Evolutionary conservation across 169 alveolate genomes (phyloP), one percentile per base, ranked within the genome.

Genomic region (Miamiensis avidus): DNA sequence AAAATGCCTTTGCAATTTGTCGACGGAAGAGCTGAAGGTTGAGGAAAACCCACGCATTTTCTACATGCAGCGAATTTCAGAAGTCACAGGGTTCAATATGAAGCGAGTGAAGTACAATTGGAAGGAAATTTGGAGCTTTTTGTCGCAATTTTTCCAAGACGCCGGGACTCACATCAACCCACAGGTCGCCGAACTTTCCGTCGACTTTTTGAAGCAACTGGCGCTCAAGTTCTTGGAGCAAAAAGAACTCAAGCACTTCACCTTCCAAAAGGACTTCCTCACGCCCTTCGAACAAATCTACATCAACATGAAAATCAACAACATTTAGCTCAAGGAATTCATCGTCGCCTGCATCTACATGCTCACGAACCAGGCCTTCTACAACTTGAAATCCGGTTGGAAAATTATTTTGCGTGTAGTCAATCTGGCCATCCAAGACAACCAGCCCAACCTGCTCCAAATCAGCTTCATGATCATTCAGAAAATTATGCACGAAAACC

Each of bases 81-180:
- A 96, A 88, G 97, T 96, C 0, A 96, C 98, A 15, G 98, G 95
- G 83, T 86, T 91, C 78, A 96, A 96, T 82, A 95, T 97, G 98
- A 89, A 92, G 34, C 83, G 98, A 79, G 90, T 95, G 16, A 89
- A 97, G 75, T 88, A 91, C 85, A 94, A 89, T 34, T 96, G 98
- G 97, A 86, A 90, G 65, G 89, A 91, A 84, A 93, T 96, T 31
- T 97, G 99, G 98, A 86, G 92, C 33, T 84, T 89, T 28, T 79
- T 96, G 81, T 89, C 95, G 34, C 95, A 91, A 69, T 98, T 95
- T 87, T 95, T 95, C 85, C 91, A 91, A 0, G 87, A 86, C 34
- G 95, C 94, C 11, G 98, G 97, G 1, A 91, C 94, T 32, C 93
- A 94, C 74, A 49, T 49, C 0, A 92, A 95, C 65, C 82, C 65